Base-by-base conservation (phyloP, 345 rosid species). In the Psidium guajava region DNA sequence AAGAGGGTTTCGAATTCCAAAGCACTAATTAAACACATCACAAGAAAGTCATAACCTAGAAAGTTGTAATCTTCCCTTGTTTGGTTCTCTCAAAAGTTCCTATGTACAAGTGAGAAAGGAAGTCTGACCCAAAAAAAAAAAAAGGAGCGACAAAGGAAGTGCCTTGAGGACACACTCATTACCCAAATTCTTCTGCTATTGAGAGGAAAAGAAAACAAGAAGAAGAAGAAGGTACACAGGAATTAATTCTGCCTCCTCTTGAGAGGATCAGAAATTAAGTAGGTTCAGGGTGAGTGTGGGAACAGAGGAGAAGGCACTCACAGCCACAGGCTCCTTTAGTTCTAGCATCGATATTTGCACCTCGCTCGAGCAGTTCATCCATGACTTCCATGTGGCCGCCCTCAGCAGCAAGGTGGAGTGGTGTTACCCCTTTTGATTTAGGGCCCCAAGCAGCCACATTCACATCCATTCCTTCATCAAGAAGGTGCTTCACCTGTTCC, bases 361-460 rank as follows among this genome's bases (percentile, higher is more conserved):
- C 99, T 14, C 95, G 98, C 25, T 94, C 99, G 3, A 97, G 98
- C 86, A 97, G 89, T 87, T 92, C 93, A 90, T 96, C 99, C 96
- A 97, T 96, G 49, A 97, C 94, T 85, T 94, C 93, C 25, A 97
- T 86, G 83, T 97, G 96, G 52, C 99, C 99, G 85, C 98, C 98
- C 92, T 96, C 94, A 8, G 99, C 98, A 86, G 98, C 99, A 87
- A 97, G 99, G 92, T 97, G 98, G 85, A 97, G 99, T 20, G 99
- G 94, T 25, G 92, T 94, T 80, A 93, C 91, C 75, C 98, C 98
- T 89, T 94, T 93, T 20, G 98, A 93, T 92, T 96, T 97, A 52
- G 97, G 96, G 54, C 98, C 99, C 96, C 92, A 93, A 47, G 98
- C 98, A 81, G 91, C 89, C 75, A 92, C 96, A 75, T 96, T 97